Base-by-base conservation (phyloP, 495 filamentous ascomycete species). In the Trichoderma virens region DNA sequence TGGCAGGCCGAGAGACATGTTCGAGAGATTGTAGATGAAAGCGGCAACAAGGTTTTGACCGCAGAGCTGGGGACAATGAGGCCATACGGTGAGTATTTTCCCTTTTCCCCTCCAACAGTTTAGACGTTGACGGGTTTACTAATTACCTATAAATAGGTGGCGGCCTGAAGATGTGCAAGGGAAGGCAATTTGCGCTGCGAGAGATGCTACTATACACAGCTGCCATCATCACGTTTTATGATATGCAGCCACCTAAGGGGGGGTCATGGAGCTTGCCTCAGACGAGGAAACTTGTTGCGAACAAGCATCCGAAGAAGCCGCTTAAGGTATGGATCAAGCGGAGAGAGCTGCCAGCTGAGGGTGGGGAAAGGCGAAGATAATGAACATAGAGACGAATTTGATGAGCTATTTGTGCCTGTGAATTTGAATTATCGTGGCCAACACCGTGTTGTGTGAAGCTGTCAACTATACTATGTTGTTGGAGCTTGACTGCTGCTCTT, bases 141-240 rank as follows among this genome's bases (percentile, higher is more conserved):
- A 9, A 23, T 23, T 34, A 9, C 18, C 28, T 23, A n/a, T 61
- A 13, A 16, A 35, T 61, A 61, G 59, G 30, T 38, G 59, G 35
- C 30, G 31, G 59, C 28, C 16, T 34, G 13, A 39, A 34, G 20
- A 62, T 62, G 61, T 39, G 61, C 61, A 62, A 62, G 61, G 61
- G 61, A 30, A 25, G 61, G n/a, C 34, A 35, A 30, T 62, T 62
- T 43, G 61, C 61, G n/a, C 20, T 62, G 23, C 18, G 61, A 28
- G 61, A 62, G 27, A 30, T 62, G 13, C 14, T 62, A 8, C 34
- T 62, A 16, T 43, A 25, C 28, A 62, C 61, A n/a, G 61, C 61
- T 6, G 38, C 61, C 38, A 62, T 62, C 16, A n/a, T 62, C 34
- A 43, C 61, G 7, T 41, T 62, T 20, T 62, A 62, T 27, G 61